Evolutionary conservation across 2,329 filamentous ascomycete species (phyloP).

Genomic region (Pseudohalonectria lignicola): DNA sequence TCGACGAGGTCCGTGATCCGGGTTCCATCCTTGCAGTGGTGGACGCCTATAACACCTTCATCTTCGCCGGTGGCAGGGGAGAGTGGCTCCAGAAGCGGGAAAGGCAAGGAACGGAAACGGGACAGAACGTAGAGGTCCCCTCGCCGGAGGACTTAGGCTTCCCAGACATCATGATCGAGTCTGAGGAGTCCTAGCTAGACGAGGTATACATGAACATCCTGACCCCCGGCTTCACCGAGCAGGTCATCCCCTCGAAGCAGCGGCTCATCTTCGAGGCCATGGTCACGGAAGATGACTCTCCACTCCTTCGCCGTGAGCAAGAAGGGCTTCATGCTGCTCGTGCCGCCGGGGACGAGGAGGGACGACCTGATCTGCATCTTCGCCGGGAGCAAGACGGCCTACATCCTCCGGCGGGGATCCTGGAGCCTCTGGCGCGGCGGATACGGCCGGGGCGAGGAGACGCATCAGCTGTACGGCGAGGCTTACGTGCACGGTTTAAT

Average conservation of each 20-base stretch:
- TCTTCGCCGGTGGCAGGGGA: too few species aligned
- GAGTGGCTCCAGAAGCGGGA: too few species aligned
- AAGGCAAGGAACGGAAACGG: not conserved
- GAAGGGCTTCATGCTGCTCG: not conserved
- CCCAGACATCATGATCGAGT: not conserved
- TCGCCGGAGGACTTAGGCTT: not conserved
- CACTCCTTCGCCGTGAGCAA: not conserved
- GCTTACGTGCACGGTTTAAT: too few species aligned
- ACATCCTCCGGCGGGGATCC: not conserved
- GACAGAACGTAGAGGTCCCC: not conserved
- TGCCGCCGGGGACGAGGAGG: not conserved
- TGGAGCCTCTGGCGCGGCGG: too few species aligned
- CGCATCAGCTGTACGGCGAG: too few species aligned
- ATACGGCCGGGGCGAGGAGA: too few species aligned
- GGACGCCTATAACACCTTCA: not conserved
- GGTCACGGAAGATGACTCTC: not conserved
- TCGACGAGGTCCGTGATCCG: not conserved
- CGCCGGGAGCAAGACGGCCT: not conserved
- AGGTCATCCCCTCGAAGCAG: not conserved
- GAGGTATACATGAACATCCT: not conserved
- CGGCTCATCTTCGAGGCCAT: not conserved
- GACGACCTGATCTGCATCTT: conserved; percentile 1
- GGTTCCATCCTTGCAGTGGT: not conserved
- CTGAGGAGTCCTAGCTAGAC: not conserved
- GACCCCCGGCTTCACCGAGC: not conserved